Evolutionary conservation across 495 filamentous ascomycete genomes (phyloP), one percentile per base, ranked within the genome.

Genomic region (Monascus purpureus): DNA sequence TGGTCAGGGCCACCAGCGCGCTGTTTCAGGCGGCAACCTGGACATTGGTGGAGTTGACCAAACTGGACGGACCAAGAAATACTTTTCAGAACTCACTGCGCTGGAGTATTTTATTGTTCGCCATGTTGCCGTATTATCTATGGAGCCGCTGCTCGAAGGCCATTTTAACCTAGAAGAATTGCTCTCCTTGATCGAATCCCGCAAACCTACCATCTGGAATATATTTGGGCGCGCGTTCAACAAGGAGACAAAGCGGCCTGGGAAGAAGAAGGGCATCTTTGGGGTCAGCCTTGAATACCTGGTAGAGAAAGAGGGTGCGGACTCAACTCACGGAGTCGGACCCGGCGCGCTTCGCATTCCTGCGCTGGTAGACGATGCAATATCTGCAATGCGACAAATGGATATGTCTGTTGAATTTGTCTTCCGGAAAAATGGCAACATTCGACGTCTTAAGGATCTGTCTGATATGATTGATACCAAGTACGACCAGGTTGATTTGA

Each of bases 351-450:
- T 99, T 17, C 76, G 80, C 34, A 81, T 96, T 24, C 90, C 90
- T 9, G 76, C 80, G 2, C 65, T 99, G 34, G 69, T 99, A 22
- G 86, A 96, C 47, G 92, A 96, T 46, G 73, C 86, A 16, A 73
- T 96, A 9, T 81, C 81, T 4, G 82, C 87, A 17, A 90, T 99
- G 82, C 75, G 83, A 40, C 88, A 84, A 48, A 99, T 96, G 86
- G 90, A 99, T 56, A 93, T 99, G 68, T 93, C 85, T 12, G 83
- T 96, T 6, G 90, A 99, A 49, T 92, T 92, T 46, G 88, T 99
- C 28, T 99, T 99, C 71, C 80, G 90, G 33, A 99, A 99, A 67
- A 99, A 95, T 47, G 90, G 90, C 37, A 96, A 95, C 49, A 95
- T 99, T 50, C 79, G 80, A 46, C 77, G 82, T 31, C 66, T 96